A percentile compares a stretch with the other conserved stretches of the same genome.
Evolutionary conservation across 495 filamentous ascomycete genomes (phyloP).

Genomic region (Xylaria venustula): DNA sequence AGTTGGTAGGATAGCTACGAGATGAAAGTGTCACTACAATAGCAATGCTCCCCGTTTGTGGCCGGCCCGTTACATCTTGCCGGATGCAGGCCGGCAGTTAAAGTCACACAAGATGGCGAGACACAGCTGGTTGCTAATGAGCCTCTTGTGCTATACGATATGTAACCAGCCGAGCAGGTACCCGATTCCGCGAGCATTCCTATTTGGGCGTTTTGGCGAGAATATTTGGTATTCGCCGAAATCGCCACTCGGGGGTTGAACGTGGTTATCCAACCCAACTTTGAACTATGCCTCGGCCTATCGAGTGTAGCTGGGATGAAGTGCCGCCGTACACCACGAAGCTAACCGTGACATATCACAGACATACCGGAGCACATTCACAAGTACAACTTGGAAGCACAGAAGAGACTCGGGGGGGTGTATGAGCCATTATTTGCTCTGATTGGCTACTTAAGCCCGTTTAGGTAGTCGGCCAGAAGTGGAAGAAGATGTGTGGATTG

Average conservation of each 20-base stretch:
- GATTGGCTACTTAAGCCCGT: background rate
- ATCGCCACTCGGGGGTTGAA: no score
- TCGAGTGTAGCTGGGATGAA: no score
- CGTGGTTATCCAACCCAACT: background rate
- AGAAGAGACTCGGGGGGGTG: background rate
- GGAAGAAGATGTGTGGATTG: no score
- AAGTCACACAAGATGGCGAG: constrained; percentile 4
- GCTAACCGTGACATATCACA: no score
- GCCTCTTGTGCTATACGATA: background rate
- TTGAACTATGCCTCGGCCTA: background rate
- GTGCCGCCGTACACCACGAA: no score
- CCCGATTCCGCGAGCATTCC: background rate
- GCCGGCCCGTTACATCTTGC: background rate
- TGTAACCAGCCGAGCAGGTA: background rate
- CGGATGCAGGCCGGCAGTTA: background rate
- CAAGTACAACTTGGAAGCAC: background rate
- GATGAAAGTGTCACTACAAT: background rate
- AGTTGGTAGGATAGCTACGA: background rate
- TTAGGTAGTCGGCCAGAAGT: background rate
- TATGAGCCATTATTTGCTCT: background rate
- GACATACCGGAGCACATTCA: background rate
- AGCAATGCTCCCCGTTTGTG: background rate
- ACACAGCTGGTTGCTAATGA: background rate
- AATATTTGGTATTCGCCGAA: constrained; percentile 2
- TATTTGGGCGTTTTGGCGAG: background rate